A percentile compares a stretch with the other conserved stretches of the same genome.
Conservation (phyloP, 148 eudicot species). For the Pharnaceum exiguum region DNA sequence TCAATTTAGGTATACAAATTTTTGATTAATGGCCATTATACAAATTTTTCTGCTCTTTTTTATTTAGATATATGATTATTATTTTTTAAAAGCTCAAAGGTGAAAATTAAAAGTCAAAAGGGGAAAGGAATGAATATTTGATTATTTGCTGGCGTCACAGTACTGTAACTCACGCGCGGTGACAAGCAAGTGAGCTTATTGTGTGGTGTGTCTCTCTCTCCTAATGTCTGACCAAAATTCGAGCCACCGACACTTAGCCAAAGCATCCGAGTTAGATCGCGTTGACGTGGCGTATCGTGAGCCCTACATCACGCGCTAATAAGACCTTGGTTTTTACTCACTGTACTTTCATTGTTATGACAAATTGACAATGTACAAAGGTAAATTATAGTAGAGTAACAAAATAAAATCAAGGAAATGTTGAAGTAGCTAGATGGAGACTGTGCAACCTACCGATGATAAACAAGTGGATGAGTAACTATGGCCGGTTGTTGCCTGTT, state of each 20-base stretch:
- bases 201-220: not conserved
- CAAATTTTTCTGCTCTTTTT: too few relatives aligned
- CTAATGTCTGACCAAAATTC: not conserved
- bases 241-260: conserved; percentile 26
- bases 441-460: not conserved
- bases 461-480: not conserved
- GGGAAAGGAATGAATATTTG: not conserved
- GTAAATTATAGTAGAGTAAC: too few relatives aligned
- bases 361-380: too few relatives aligned
- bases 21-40: too few relatives aligned
- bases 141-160: conserved; percentile 12
- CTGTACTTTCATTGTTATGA: too few relatives aligned
- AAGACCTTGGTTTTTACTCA: too few relatives aligned
- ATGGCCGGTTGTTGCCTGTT: conserved; percentile 8
- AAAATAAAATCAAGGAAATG: too few relatives aligned
- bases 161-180: not conserved
- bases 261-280: conserved; percentile 1
- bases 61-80: too few relatives aligned
- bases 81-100: too few relatives aligned
- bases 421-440: not conserved
- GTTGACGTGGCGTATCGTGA: conserved; percentile 13
- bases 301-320: not conserved
- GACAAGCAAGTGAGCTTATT: too few relatives aligned
- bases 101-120: not conserved
- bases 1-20: too few relatives aligned